Percentiles rank a stretch among this genome's conserved stretches.
Conservation (phyloP, 2,329 filamentous ascomycete genomes). For the Chaetothyriales sp. region DNA sequence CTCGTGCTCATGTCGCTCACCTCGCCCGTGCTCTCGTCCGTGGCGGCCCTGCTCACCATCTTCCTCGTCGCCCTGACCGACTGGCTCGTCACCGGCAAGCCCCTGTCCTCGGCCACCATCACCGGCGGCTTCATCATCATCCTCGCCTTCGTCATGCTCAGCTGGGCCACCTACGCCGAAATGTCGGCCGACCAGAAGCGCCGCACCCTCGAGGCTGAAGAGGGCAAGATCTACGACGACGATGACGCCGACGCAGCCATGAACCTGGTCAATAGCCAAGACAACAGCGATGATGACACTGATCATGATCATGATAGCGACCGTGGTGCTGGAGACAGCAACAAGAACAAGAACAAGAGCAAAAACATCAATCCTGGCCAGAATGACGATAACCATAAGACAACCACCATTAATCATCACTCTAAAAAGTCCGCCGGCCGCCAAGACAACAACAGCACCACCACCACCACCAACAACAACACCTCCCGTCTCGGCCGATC, state of each 20-base stretch:
- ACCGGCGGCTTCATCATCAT: constrained; percentile 77
- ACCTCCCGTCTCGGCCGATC: too few species aligned
- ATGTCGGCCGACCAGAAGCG: constrained; percentile 70
- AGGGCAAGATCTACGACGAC: constrained; percentile 28
- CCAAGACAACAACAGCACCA: too few species aligned
- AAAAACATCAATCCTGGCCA: background rate
- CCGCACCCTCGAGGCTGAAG: constrained; percentile 27
- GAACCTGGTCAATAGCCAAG: background rate
- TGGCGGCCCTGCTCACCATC: constrained; percentile 86
- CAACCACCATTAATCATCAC: background rate
- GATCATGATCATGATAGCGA: background rate
- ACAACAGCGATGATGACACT: background rate
- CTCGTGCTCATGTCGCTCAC: constrained; percentile 85
- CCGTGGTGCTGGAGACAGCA: background rate
- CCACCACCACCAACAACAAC: too few species aligned
- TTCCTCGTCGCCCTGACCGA: constrained; percentile 91
- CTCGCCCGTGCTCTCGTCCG: constrained; percentile 77
- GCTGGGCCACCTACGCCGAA: constrained; percentile 83
- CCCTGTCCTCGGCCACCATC: constrained; percentile 59
- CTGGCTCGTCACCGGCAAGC: constrained; percentile 66
- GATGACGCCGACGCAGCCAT: constrained; percentile 26
- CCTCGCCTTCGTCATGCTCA: constrained; percentile 69
- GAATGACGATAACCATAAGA: background rate
- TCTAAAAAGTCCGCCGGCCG: too few species aligned
- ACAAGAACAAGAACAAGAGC: background rate